Conservation (phyloP, 352 stramenopile genomes). For the Globisporangium irregulare region DNA sequence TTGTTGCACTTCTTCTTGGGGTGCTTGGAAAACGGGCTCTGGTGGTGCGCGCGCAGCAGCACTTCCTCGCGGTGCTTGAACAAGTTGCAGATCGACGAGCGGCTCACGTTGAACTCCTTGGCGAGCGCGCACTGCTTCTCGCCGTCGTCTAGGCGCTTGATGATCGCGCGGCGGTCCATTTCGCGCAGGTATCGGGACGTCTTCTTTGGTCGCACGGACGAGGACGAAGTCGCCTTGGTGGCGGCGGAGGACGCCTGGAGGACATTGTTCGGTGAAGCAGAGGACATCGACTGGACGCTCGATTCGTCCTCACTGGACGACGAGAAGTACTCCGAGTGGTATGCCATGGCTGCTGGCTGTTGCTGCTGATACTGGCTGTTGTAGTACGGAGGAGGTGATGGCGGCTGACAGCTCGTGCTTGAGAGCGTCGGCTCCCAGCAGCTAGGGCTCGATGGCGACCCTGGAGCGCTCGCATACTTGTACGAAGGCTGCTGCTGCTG, state of each 20-base stretch:
- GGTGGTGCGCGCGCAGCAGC: constrained; percentile 43
- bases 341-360: not conserved
- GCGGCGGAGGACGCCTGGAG: not conserved
- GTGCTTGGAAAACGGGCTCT: constrained; percentile 49
- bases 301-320: not conserved
- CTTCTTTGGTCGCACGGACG: constrained; percentile 23
- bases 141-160: constrained; percentile 50
- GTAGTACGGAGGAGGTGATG: not conserved
- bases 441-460: not conserved
- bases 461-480: not conserved
- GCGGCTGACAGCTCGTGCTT: not conserved
- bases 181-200: constrained; percentile 63
- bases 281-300: not conserved
- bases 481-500: not conserved
- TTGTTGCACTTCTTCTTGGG: constrained; percentile 39
- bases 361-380: constrained; percentile 2
- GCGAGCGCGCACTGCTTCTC: constrained; percentile 63
- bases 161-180: constrained; percentile 59
- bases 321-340: not conserved
- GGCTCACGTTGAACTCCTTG: constrained; percentile 69
- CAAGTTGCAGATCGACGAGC: constrained; percentile 65
- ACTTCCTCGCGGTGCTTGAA: constrained; percentile 63
- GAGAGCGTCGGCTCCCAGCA: not conserved
- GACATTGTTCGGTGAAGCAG: not conserved
- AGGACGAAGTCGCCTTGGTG: not conserved